Conservation (phyloP, 768 basidiomycete genomes). For the Leccinum pellstonianum region DNA sequence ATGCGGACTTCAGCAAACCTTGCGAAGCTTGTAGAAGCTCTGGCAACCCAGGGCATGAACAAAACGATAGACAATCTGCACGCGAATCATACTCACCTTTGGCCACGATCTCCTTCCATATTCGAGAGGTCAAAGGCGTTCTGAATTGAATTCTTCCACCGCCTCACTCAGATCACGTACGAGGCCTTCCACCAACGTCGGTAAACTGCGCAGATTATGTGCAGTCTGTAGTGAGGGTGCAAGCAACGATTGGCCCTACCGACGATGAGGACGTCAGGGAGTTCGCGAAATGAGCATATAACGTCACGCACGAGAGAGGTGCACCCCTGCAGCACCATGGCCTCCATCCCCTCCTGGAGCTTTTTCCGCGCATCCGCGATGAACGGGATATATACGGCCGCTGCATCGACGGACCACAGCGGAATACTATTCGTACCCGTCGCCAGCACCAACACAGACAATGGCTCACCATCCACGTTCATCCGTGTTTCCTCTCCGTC, state of each 20-base stretch:
- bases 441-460: slow-evolving; percentile 5
- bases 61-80: background rate
- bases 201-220: slow-evolving; percentile 84
- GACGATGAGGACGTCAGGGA: background rate
- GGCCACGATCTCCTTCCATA: slow-evolving; percentile 80
- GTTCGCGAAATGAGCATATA: background rate
- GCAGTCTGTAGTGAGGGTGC: slow-evolving; percentile 96
- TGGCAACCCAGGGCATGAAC: slow-evolving; percentile 1
- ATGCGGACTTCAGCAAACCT: slow-evolving; percentile 71
- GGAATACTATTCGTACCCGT: slow-evolving; percentile 41
- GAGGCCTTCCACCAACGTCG: slow-evolving; percentile 77
- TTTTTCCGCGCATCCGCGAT: slow-evolving; percentile 68
- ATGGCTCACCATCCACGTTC: slow-evolving; percentile 9
- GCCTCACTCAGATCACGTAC: slow-evolving; percentile 78
- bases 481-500: background rate
- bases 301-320: slow-evolving; percentile 59
- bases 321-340: slow-evolving; percentile 81
- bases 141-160: slow-evolving; percentile 74
- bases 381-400: slow-evolving; percentile 65
- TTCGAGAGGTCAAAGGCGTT: slow-evolving; percentile 83
- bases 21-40: slow-evolving; percentile 29
- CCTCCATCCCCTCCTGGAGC: slow-evolving; percentile 86
- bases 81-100: slow-evolving; percentile 53
- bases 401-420: slow-evolving; percentile 70
- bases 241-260: slow-evolving; percentile 83